Conservation (phyloP, 202 grass and related monocot genomes). For the Eragrostis tef region DNA sequence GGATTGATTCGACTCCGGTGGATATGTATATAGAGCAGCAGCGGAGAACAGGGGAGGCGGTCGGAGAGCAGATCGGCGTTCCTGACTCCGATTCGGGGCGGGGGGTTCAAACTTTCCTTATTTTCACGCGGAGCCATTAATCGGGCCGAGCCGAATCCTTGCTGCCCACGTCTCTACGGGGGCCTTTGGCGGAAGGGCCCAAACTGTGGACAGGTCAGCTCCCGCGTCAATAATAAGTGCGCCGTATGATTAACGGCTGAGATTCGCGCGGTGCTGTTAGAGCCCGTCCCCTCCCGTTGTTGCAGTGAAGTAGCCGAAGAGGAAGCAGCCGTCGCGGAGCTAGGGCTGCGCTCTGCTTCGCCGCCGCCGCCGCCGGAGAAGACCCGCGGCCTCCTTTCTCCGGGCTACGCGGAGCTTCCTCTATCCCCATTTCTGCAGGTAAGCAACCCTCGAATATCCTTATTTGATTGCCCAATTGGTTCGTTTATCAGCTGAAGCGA, state of each 20-base stretch:
- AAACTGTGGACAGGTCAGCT: not conserved
- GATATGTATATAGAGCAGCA: too few relatives aligned
- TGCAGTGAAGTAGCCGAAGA: conserved; percentile 25
- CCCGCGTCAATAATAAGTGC: not conserved
- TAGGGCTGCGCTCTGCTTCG: not conserved
- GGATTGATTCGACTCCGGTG: too few relatives aligned
- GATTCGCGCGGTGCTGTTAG: not conserved
- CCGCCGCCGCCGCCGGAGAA: not conserved
- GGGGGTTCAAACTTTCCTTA: not conserved
- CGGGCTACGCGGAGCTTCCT: not conserved
- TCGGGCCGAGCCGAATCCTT: not conserved
- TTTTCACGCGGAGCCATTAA: not conserved
- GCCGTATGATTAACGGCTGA: not conserved
- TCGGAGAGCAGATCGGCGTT: too few relatives aligned
- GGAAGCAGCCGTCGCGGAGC: not conserved
- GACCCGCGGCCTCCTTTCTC: not conserved
- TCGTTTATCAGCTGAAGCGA: conserved; percentile 6
- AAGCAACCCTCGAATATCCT: not conserved
- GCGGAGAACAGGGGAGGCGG: too few relatives aligned
- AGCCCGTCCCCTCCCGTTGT: too few relatives aligned
- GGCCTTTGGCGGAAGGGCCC: not conserved
- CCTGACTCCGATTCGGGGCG: too few relatives aligned
- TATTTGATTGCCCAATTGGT: not conserved
- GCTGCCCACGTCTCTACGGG: too few relatives aligned
- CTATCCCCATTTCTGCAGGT: not conserved